Percentiles rank a stretch among this genome's conserved stretches.
phyloP scores from a whole-genome alignment of 164 flowering plant species.

The Vitis cinerea region DNA sequence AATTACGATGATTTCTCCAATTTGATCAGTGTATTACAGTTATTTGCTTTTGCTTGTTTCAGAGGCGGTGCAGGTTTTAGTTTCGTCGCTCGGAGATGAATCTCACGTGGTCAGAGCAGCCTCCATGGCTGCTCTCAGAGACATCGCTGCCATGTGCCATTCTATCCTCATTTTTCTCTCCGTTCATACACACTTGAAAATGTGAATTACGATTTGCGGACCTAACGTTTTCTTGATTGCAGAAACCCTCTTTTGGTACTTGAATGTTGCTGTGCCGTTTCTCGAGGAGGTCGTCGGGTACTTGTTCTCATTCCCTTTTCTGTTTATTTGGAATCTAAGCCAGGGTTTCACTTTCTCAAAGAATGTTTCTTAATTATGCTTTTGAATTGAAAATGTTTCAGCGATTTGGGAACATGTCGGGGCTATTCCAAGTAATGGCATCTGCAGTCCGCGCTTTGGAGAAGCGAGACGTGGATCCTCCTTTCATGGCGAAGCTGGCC shows the following conservation, averaged over 20 bases:
- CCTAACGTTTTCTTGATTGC: constrained; percentile 10
- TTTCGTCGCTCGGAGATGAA: constrained; percentile 67
- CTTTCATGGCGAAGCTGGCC: constrained; percentile 70
- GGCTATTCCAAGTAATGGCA: constrained; percentile 82
- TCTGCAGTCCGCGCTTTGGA: constrained; percentile 65
- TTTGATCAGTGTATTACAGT: not conserved
- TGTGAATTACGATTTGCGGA: not conserved
- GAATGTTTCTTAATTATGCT: not conserved
- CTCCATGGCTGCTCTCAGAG: constrained; percentile 73
- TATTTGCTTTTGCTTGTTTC: constrained; percentile 7
- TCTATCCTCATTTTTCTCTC: not conserved
- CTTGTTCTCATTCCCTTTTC: not conserved
- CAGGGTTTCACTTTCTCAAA: not conserved
- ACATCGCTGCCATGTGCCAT: constrained; percentile 61
- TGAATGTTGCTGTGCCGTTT: constrained; percentile 70
- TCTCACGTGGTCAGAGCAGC: constrained; percentile 71
- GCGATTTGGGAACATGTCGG: constrained; percentile 92
- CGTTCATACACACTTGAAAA: not conserved
- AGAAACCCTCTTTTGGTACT: constrained; percentile 89
- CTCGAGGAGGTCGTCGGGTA: constrained; percentile 96
- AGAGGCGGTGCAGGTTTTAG: constrained; percentile 70
- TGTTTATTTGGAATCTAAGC: not conserved
- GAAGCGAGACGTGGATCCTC: constrained; percentile 55
- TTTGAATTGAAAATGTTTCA: constrained; percentile 20
- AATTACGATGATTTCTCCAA: not conserved